These are phyloP conservation scores for Xylariaceae sp. DNA, from an alignment of 2,329 filamentous ascomycete genomes.

Conservation along the genomic window DNA sequence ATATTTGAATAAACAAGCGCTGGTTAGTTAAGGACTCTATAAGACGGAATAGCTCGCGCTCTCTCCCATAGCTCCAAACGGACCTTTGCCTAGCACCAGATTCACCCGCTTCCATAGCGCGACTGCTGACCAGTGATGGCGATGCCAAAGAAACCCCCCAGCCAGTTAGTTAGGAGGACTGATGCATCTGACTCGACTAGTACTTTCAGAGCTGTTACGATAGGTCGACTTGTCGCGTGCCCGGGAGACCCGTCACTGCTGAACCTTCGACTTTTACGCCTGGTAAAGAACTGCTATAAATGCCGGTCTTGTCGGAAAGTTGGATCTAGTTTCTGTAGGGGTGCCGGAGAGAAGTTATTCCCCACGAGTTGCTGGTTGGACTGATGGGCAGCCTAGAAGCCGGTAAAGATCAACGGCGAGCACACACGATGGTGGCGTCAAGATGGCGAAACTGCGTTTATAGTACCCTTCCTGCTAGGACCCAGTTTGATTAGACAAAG, in stretches of 20 bases:
- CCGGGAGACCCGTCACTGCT: constrained; percentile 20
- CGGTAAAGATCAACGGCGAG: constrained; percentile 28
- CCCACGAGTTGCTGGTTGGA: constrained; percentile 21
- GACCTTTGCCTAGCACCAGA: constrained; percentile 46
- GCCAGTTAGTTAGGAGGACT: constrained; percentile 38
- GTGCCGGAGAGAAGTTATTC: constrained; percentile 22
- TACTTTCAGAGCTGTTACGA: constrained; percentile 22
- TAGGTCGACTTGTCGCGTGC: constrained; percentile 23
- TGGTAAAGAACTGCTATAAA: constrained; percentile 10
- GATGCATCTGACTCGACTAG: constrained; percentile 42
- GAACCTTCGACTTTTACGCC: constrained; percentile 11
- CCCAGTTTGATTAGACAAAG: constrained; percentile 33
- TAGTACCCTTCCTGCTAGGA: constrained; percentile 24
- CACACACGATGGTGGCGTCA: constrained; percentile 32
- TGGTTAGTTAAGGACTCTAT: constrained; percentile 32
- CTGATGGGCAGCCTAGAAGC: constrained; percentile 29
- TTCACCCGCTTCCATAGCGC: constrained; percentile 46
- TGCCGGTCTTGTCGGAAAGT: constrained; percentile 15
- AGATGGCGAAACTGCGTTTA: constrained; percentile 34
- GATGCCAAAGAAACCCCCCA: constrained; percentile 41
- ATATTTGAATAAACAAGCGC: constrained; percentile 28
- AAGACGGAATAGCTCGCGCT: background rate
- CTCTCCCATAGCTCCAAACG: constrained; percentile 28
- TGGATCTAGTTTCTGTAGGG: constrained; percentile 29
- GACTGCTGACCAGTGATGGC: constrained; percentile 40